phyloP scores from a whole-genome alignment of 257 asterid genomes.

The Primulina huaijiensis region DNA sequence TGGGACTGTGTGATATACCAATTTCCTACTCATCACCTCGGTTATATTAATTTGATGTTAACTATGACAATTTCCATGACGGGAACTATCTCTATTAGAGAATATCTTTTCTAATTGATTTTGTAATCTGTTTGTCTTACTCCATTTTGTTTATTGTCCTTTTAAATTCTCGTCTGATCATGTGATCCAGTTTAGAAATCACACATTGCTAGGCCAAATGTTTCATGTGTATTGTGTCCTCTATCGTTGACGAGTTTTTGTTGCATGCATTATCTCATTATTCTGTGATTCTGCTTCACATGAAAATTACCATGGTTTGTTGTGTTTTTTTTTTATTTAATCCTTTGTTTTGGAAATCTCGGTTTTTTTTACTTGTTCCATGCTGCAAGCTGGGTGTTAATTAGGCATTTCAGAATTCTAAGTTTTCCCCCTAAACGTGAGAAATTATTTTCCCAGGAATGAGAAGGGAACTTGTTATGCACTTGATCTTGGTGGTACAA shows the following conservation, averaged over 20 bases:
- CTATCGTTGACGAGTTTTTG: neutral
- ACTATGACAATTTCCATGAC: neutral
- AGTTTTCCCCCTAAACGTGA: neutral
- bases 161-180: neutral
- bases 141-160: too few species aligned
- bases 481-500: slow-evolving; percentile 59
- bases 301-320: too few species aligned
- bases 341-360: neutral
- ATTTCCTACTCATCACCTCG: neutral
- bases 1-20: neutral
- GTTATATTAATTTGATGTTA: neutral
- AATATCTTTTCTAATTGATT: too few species aligned
- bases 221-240: neutral
- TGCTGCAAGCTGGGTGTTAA: neutral
- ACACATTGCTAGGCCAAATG: neutral
- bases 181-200: neutral
- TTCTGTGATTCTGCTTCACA: neutral
- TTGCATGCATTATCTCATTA: neutral
- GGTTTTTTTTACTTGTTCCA: neutral
- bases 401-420: too few species aligned
- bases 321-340: too few species aligned
- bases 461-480: slow-evolving; percentile 50
- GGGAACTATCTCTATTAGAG: neutral
- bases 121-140: too few species aligned
- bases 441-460: neutral